A percentile compares a stretch with the other conserved stretches of the same genome.
These are phyloP conservation scores for Cylindrodendrum hubeiense DNA, from an alignment of 2,329 filamentous ascomycete species.

Conservation along the genomic window DNA sequence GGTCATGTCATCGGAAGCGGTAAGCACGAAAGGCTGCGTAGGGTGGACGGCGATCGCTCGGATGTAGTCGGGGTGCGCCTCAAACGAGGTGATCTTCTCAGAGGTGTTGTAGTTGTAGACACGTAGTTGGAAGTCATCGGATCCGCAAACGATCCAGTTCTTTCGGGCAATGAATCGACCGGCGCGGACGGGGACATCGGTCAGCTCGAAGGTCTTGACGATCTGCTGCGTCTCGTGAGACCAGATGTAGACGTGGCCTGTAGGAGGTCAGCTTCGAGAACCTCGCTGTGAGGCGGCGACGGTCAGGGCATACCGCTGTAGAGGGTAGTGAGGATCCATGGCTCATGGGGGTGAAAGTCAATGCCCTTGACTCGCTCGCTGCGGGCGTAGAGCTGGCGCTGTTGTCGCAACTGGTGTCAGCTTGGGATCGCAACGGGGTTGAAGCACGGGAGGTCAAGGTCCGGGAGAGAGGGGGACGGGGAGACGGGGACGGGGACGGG, in stretches of 20 bases:
- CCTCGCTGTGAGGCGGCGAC: not conserved
- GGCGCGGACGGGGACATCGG: constrained; percentile 96
- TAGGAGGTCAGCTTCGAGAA: constrained; percentile 23
- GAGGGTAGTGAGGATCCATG: constrained; percentile 95
- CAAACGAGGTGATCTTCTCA: constrained; percentile 97
- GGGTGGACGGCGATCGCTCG: constrained; percentile 96
- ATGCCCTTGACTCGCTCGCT: constrained; percentile 97
- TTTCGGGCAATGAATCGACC: constrained; percentile 97
- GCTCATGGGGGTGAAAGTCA: constrained; percentile 96
- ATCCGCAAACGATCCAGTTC: constrained; percentile 99
- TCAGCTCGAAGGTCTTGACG: constrained; percentile 98
- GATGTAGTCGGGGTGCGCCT: constrained; percentile 98
- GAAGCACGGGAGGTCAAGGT: not conserved
- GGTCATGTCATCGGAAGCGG: constrained; percentile 97
- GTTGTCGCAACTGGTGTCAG: constrained; percentile 43
- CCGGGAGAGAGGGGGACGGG: constrained; percentile 2
- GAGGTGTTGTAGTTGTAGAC: constrained; percentile 99
- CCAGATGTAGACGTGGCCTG: constrained; percentile 99
- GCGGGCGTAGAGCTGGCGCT: constrained; percentile 73
- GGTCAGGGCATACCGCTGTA: constrained; percentile 80
- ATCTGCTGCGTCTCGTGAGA: constrained; percentile 97
- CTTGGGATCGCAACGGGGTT: constrained; percentile 32
- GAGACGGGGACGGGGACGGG: not conserved
- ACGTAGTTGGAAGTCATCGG: constrained; percentile 87
- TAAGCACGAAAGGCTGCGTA: constrained; percentile 94